These are phyloP conservation scores for Edaphochlamys debaryana DNA, from an alignment of 139 green algal genomes.

Conservation along the genomic window DNA sequence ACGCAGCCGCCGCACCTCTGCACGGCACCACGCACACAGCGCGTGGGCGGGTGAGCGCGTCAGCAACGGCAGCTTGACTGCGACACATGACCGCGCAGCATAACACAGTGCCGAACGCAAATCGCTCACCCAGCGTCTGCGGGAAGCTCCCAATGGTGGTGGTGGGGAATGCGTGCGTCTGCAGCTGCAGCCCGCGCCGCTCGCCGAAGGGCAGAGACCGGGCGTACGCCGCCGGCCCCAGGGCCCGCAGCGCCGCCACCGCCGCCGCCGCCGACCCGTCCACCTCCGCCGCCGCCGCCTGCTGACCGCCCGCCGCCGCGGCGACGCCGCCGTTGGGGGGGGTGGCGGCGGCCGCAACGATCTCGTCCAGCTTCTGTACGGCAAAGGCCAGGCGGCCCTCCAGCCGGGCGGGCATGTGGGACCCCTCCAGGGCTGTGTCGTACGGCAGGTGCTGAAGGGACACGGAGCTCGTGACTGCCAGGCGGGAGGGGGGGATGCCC, in stretches of 20 bases:
- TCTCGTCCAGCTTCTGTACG: slow-evolving; percentile 80
- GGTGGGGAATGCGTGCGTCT: slow-evolving; percentile 81
- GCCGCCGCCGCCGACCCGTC: background rate
- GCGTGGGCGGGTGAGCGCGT: too few species aligned
- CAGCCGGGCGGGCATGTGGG: slow-evolving; percentile 3
- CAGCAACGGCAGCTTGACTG: too few species aligned
- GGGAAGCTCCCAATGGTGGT: slow-evolving; percentile 93
- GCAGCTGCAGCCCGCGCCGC: slow-evolving; percentile 71
- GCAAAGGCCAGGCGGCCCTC: slow-evolving; percentile 78
- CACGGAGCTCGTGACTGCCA: slow-evolving; percentile 66
- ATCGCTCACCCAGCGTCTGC: slow-evolving; percentile 75
- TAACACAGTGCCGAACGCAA: too few species aligned
- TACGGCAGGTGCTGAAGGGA: slow-evolving; percentile 88
- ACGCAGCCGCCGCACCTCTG: slow-evolving; percentile 52
- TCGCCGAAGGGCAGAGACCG: slow-evolving; percentile 62
- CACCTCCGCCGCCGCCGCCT: background rate
- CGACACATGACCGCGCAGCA: too few species aligned
- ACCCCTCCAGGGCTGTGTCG: slow-evolving; percentile 53
- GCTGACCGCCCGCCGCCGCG: too few species aligned
- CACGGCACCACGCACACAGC: too few species aligned
- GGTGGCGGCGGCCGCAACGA: slow-evolving; percentile 34
- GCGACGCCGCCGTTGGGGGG: background rate
- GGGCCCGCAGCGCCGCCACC: background rate
- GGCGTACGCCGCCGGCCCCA: slow-evolving; percentile 55
- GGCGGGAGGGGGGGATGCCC: slow-evolving; percentile 6